Evolutionary conservation across 2,329 filamentous ascomycete species (phyloP), one percentile per base, ranked within the genome.

Genomic region (Microascus cirrosus): DNA sequence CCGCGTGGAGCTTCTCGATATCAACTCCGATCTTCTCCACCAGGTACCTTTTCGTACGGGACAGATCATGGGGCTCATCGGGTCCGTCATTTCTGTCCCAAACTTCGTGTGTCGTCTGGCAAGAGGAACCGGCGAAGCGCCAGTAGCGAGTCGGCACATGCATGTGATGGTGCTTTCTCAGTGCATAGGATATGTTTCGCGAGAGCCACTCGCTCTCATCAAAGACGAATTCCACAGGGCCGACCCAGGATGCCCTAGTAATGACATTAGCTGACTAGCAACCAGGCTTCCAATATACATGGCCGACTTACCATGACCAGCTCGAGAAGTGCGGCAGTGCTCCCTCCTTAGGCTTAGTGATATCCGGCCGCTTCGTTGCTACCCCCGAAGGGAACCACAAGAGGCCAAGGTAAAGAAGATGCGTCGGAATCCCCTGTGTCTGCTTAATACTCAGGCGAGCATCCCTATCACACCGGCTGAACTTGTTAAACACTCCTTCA

Each of bases 201-300:
- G 60, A 59, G 4, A 61, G 48, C 59, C 59, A 61, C 51, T 42
- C 48, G 55, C 56, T 61, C 25, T 61, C 60, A 10, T 53, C 57
- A 24, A 61, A 61, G 18, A 59, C 55, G 18, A 61, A 61, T 24
- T 61, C 60, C 10, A 61, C 55, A n/a, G 60, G 39, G 2, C 60
- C 60, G 28, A 57, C 45, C 54, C 57, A 58, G 5, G 59, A 59
- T 24, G 59, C 42, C 60, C 60, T 60, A 52, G 25, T 20, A 35
- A 18, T 12, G 42, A 36, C 15, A 12, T 11, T 32, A 51, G 15
- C 10, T n/a, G n/a, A n/a, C n/a, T n/a, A n/a, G n/a, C n/a, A n/a
- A n/a, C n/a, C n/a, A n/a, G n/a, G n/a, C n/a, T n/a, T n/a, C n/a
- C n/a, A n/a, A n/a, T n/a, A n/a, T n/a, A n/a, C n/a, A n/a, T n/a